Base-by-base conservation (phyloP, 2,329 filamentous ascomycete species). In the Hortaea werneckii region DNA sequence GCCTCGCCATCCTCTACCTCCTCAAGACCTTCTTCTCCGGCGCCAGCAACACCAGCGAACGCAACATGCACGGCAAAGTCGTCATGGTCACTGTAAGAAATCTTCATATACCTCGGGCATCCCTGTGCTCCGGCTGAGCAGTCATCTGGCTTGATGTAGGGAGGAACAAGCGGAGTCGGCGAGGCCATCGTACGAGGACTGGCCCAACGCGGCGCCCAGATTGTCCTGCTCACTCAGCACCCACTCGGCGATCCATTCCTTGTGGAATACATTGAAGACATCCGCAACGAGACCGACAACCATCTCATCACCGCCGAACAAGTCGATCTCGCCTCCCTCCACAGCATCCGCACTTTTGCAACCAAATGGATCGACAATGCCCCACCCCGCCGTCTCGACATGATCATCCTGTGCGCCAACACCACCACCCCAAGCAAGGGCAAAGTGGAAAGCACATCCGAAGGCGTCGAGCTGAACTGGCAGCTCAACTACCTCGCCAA, bases 291-390 rank as follows among this genome's bases (percentile, higher is more conserved):
- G 44, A 87, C 87, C 6, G 76, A 78, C 29, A 96, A 96, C 67
- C 75, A 89, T 48, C 75, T 98, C 60, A 87, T 98, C 56, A 96
- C 94, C 59, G 88, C 92, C 49, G 92, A 98, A 66, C 86, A 95
- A 67, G 87, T 95, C 57, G 88, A 98, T 61, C 78, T 98, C 28
- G 71, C 83, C 9, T 90, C 84, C 11, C 73, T 98, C n/a, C 80
- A 95, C 64, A 94, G 86, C 64, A 83, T 98, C 57, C 85, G 92
- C 35, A 76, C 82, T 51, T 98, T 98, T 64, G 92, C 92, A 9
- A 98, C 92, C 0, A 90, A 87, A 70, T 98, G 94, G 90, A 87
- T 98, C 54, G 90, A 98, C 65, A 96, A 95, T 65, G 79, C 85
- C 20, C 90, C 92, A 2, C 87, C 89, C 6, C 77, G 94, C 46